A percentile compares a stretch with the other conserved stretches of the same genome.
These are phyloP conservation scores for Puccinia triticina DNA, from an alignment of 1,284 basidiomycete genomes.

Conservation along the genomic window DNA sequence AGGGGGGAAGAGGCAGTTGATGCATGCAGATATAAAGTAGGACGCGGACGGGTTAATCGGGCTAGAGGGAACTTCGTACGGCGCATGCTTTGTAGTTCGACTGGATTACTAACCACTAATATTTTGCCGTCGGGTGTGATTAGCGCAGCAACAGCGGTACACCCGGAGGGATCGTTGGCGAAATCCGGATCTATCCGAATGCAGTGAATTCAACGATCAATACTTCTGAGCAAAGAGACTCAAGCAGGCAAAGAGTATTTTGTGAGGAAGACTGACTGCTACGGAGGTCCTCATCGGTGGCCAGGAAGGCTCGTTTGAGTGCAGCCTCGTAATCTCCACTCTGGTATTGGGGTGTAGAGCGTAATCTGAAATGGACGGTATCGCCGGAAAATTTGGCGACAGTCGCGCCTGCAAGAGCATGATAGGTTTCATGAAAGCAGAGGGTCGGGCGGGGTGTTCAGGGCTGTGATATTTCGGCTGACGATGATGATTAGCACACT, in stretches of 20 bases:
- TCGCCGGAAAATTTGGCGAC: slow-evolving; percentile 89
- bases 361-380: slow-evolving; percentile 80
- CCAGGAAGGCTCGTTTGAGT: slow-evolving; percentile 85
- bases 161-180: slow-evolving; percentile 89
- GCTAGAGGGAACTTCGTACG: not conserved
- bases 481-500: slow-evolving; percentile 58
- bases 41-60: not conserved
- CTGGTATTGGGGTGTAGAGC: slow-evolving; percentile 73
- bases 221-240: not conserved
- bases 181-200: slow-evolving; percentile 73
- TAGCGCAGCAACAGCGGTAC: slow-evolving; percentile 89
- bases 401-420: slow-evolving; percentile 69
- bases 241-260: not conserved
- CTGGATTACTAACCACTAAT: slow-evolving; percentile 61
- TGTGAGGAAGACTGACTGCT: slow-evolving; percentile 66
- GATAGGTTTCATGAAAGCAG: not conserved
- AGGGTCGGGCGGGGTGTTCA: not conserved
- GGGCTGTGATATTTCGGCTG: not conserved
- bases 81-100: no score
- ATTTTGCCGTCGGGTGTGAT: slow-evolving; percentile 73
- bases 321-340: slow-evolving; percentile 73
- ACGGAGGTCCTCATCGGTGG: slow-evolving; percentile 90
- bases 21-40: not conserved
- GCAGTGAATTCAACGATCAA: not conserved
- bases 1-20: not conserved